Evolutionary conservation across 305 asterid species (phyloP), one percentile per base, ranked within the genome.

Genomic region (Solanum hybrid): DNA sequence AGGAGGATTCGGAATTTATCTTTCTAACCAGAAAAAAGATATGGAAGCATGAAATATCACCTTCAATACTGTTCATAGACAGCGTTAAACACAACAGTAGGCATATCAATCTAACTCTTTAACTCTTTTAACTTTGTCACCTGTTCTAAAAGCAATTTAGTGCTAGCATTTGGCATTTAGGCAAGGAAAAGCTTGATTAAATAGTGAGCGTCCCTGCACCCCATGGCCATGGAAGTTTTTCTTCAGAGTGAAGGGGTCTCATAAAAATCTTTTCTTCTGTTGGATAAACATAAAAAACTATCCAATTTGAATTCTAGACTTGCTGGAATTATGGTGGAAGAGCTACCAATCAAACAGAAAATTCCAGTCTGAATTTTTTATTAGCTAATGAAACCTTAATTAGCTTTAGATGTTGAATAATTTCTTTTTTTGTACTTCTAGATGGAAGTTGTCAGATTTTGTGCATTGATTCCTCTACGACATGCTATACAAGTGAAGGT

Each of bases 401-500:
- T 81, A 20, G 38, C 86, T 88, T 72, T 10, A 77, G 87, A n/a
- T 89, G 56, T 79, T 89, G 71, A 42, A 75, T 36, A 66, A 7
- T 26, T 46, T 35, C 8, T 84, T 51, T 69, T 81, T 88, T 76
- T 90, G 88, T 66, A 79, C 87, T 64, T 91, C 90, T 92, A 91
- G 95, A 37, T 38, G 91, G 73, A 38, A 90, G 86, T 20, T 69
- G 87, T 86, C 91, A 89, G 86, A 90, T 87, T 17, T 7, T 90
- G 78, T 90, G 91, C 89, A 88, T 92, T 81, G 90, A 89, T 90
- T 89, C 93, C 40, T 92, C 95, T 42, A 87, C 92, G 89, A 90
- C 89, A 24, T 85, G 89, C 88, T 92, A 89, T 90, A 81, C 90
- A 90, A 91, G 91, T 91, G 94, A 92, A 78, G 91, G 92, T 66